Evolutionary conservation across 1,284 basidiomycete genomes (phyloP).

Genomic region (Vanrija sp.): DNA sequence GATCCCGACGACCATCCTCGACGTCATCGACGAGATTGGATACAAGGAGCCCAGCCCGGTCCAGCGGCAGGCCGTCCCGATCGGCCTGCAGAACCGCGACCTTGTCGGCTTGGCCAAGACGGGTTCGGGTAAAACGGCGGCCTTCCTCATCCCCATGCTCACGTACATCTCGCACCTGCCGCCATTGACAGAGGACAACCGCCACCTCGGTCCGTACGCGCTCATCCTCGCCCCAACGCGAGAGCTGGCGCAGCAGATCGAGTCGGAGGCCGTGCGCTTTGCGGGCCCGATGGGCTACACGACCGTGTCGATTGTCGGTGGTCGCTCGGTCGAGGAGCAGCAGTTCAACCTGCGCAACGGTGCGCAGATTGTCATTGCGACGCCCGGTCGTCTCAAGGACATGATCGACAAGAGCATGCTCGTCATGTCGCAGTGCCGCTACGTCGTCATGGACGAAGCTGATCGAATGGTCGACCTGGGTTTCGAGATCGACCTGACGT

Average conservation of each 20-base stretch:
- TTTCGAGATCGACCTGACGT: constrained; percentile 89
- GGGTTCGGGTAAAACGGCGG: constrained; percentile 98
- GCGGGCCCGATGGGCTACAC: constrained; percentile 79
- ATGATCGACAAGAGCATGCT: constrained; percentile 93
- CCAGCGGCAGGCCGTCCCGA: constrained; percentile 96
- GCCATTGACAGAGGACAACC: constrained; percentile 80
- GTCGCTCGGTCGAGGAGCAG: constrained; percentile 90
- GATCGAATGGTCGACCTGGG: constrained; percentile 98
- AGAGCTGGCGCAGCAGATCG: constrained; percentile 96
- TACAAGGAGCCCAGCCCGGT: constrained; percentile 97
- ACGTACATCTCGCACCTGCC: constrained; percentile 85
- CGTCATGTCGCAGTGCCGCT: constrained; percentile 92
- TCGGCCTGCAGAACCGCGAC: constrained; percentile 91
- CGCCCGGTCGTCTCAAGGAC: constrained; percentile 95
- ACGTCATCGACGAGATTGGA: constrained; percentile 82
- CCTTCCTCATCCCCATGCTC: constrained; percentile 97
- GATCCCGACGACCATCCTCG: constrained; percentile 74
- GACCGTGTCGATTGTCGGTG: constrained; percentile 96
- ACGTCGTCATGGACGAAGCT: constrained; percentile 99
- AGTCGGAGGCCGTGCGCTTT: constrained; percentile 87
- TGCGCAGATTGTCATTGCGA: constrained; percentile 97
- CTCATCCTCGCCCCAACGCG: constrained; percentile 85
- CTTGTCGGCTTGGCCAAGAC: constrained; percentile 98
- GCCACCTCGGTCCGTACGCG: constrained; percentile 88
- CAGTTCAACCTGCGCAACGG: constrained; percentile 93